Percentiles rank a stretch among this genome's conserved stretches.
phyloP scores from a whole-genome alignment of 805 yeast species.

The Starmerella khaoyaiensis region DNA sequence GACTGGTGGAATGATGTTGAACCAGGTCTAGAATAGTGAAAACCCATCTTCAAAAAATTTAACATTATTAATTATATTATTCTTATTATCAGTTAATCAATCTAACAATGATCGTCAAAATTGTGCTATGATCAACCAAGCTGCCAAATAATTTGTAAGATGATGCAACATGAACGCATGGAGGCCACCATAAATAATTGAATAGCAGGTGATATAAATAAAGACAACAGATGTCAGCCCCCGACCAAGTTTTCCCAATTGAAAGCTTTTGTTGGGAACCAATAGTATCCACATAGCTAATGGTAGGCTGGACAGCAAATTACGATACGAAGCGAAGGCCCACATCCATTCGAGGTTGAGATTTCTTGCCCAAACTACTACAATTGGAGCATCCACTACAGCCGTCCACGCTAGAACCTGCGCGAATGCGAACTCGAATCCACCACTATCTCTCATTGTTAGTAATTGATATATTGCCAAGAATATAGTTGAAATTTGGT shows the following conservation, averaged over 20 bases:
- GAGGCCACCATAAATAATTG: constrained; percentile 60
- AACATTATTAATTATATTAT: background rate
- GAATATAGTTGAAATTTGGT: constrained; percentile 41
- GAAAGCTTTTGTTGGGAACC: constrained; percentile 15
- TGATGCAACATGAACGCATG: constrained; percentile 74
- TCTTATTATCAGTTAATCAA: background rate
- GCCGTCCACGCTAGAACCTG: constrained; percentile 59
- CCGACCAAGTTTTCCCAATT: constrained; percentile 23
- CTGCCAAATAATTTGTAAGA: constrained; percentile 40
- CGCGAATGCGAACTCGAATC: constrained; percentile 31
- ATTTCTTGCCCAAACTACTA: constrained; percentile 67
- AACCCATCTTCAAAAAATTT: background rate
- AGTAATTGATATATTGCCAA: constrained; percentile 13
- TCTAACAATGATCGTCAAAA: background rate
- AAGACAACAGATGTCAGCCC: constrained; percentile 29
- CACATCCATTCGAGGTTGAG: constrained; percentile 64
- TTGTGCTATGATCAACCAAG: constrained; percentile 14
- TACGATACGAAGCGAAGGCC: constrained; percentile 72
- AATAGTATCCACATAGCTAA: constrained; percentile 5
- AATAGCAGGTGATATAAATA: constrained; percentile 43
- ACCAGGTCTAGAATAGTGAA: constrained; percentile 23
- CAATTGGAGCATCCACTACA: constrained; percentile 64
- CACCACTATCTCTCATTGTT: constrained; percentile 1
- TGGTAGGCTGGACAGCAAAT: constrained; percentile 59
- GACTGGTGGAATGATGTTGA: constrained; percentile 82